Evolutionary conservation across 208 protist species (phyloP).

Genomic region (Trypanosoma boissoni): DNA sequence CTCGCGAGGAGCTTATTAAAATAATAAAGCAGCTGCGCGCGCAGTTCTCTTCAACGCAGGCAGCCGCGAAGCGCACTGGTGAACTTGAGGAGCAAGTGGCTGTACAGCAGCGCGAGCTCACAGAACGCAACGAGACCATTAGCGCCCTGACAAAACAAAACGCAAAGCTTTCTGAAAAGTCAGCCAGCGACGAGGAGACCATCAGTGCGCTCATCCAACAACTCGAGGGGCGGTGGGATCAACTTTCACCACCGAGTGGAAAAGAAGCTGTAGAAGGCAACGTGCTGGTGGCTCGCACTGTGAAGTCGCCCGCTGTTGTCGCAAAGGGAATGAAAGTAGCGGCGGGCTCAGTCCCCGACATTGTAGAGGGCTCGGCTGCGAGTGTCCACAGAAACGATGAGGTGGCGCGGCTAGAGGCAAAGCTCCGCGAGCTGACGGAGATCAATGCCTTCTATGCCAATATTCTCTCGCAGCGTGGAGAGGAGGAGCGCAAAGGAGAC

Average conservation of each 20-base stretch:
- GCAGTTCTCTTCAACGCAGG: conserved; percentile 30
- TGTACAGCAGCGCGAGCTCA: conserved; percentile 35
- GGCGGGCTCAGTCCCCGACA: conserved; percentile 7
- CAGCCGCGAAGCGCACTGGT: conserved; percentile 7
- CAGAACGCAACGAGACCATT: conserved; percentile 58
- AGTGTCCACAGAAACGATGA: conserved; percentile 53
- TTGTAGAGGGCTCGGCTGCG: too few species aligned
- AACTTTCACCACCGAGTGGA: not conserved
- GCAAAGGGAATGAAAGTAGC: not conserved
- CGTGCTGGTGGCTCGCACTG: conserved; percentile 15
- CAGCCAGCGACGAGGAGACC: conserved; percentile 69
- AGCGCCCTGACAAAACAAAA: conserved; percentile 50
- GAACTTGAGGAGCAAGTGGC: conserved; percentile 48
- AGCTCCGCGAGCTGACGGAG: conserved; percentile 71
- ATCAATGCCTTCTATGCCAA: conserved; percentile 79
- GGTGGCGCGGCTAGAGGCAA: conserved; percentile 50
- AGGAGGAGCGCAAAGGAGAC: conserved; percentile 34
- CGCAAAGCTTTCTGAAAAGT: conserved; percentile 57
- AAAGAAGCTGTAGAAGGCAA: not conserved
- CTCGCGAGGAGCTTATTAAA: conserved; percentile 57
- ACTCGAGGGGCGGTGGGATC: conserved; percentile 41
- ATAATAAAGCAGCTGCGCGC: conserved; percentile 47
- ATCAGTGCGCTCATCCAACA: conserved; percentile 64
- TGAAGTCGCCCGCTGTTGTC: conserved; percentile 9
- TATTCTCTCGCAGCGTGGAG: conserved; percentile 72